Conservation (phyloP, 345 rosid genomes). For the Durio zibethinus region DNA sequence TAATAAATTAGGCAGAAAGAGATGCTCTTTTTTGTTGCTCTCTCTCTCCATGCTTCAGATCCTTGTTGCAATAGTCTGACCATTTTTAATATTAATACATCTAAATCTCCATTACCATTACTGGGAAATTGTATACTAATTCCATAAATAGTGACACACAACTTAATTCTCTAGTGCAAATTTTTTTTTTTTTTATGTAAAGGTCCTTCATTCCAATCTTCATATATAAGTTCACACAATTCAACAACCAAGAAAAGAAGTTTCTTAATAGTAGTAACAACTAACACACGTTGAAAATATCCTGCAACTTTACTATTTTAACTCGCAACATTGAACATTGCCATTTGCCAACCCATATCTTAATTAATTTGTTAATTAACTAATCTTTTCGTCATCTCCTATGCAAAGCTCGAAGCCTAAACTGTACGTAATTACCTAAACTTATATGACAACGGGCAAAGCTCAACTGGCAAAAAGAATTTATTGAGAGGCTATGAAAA, state of each 20-base stretch:
- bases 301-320: not conserved
- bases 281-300: not conserved
- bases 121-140: too few relatives aligned
- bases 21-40: slow-evolving; percentile 13
- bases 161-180: not conserved
- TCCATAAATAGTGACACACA: not conserved
- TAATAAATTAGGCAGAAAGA: slow-evolving; percentile 5
- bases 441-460: too few relatives aligned
- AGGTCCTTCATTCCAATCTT: too few relatives aligned
- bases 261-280: not conserved
- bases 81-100: not conserved
- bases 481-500: too few relatives aligned
- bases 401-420: not conserved
- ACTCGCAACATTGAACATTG: not conserved
- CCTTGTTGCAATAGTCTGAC: not conserved
- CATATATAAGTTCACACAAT: too few relatives aligned
- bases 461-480: too few relatives aligned
- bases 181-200: too few relatives aligned
- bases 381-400: not conserved
- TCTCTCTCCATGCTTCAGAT: not conserved
- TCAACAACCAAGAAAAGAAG: not conserved
- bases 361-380: not conserved
- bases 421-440: too few relatives aligned
- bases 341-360: not conserved
- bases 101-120: not conserved